A percentile compares a stretch with the other conserved stretches of the same genome.
Evolutionary conservation across 345 rosid genomes (phyloP).

Genomic region (Psidium guajava): DNA sequence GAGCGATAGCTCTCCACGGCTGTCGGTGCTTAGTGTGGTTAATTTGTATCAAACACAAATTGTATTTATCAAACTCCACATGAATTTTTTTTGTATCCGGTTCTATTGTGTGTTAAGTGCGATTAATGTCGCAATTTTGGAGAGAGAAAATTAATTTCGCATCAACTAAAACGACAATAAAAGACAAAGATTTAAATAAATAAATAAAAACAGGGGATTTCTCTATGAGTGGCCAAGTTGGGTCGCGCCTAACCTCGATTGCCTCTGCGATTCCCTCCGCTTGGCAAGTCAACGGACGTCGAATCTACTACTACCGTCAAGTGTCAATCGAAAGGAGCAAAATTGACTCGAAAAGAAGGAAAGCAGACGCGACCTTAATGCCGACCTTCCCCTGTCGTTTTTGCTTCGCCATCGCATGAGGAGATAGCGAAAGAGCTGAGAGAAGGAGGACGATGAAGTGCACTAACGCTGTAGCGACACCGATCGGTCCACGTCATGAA

Average conservation of each 20-base stretch:
- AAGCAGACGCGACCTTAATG: not conserved
- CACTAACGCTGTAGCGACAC: too few relatives aligned
- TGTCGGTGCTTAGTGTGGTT: not conserved
- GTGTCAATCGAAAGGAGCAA: not conserved
- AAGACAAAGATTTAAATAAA: not conserved
- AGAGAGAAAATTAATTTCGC: too few relatives aligned
- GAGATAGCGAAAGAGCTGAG: too few relatives aligned
- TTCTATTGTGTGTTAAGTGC: not conserved
- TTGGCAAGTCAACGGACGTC: not conserved
- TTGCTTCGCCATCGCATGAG: not conserved
- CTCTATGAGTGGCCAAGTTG: not conserved
- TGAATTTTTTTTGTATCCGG: not conserved
- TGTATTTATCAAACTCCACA: not conserved
- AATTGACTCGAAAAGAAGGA: not conserved
- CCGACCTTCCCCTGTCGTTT: not conserved
- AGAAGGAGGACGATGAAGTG: too few relatives aligned
- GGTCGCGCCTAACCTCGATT: not conserved
- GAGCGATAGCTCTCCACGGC: not conserved
- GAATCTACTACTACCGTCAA: not conserved
- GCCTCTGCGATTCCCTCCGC: not conserved
- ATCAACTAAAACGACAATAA: too few relatives aligned
- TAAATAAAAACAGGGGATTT: not conserved
- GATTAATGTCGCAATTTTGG: too few relatives aligned
- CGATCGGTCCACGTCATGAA: too few relatives aligned
- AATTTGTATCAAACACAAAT: not conserved